Evolutionary conservation across 331 rosid species (phyloP).

Genomic region (Rosa hybrid): DNA sequence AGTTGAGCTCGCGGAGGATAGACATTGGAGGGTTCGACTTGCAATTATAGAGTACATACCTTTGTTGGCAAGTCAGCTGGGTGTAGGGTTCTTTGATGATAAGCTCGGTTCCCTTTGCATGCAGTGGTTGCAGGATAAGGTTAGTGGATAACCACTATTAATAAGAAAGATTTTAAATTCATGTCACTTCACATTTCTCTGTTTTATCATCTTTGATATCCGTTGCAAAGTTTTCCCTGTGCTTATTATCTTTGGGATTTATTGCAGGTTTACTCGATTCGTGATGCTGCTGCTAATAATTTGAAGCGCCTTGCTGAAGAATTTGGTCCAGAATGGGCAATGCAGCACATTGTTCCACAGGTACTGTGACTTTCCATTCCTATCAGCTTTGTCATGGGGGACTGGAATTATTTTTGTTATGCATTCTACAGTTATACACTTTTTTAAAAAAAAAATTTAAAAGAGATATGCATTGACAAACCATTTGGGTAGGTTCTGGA

Average conservation of each 20-base stretch:
- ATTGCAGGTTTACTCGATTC: conserved; percentile 88
- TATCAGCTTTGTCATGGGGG: neutral
- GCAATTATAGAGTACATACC: conserved; percentile 97
- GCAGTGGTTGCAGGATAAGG: conserved; percentile 99
- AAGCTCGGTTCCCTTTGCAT: conserved; percentile 96
- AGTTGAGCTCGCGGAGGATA: conserved; percentile 98
- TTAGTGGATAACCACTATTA: conserved; percentile 32
- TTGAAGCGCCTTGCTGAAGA: conserved; percentile 98
- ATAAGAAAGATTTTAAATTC: neutral
- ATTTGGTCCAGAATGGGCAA: conserved; percentile 98
- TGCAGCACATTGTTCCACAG: conserved; percentile 96
- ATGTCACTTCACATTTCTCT: conserved; percentile 7
- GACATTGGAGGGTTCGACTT: conserved; percentile 98
- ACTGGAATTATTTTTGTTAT: neutral
- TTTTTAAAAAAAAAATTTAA: no score
- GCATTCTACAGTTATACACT: neutral
- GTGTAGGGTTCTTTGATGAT: conserved; percentile 93
- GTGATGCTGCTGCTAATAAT: conserved; percentile 97
- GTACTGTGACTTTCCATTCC: conserved; percentile 31
- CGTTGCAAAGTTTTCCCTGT: neutral
- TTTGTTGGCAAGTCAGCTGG: conserved; percentile 90
- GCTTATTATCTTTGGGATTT: conserved; percentile 17
- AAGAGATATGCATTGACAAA: conserved; percentile 15
- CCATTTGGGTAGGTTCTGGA: conserved; percentile 71
- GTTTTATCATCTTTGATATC: neutral